Evolutionary conservation across 768 basidiomycete genomes (phyloP).

Genomic region (Pulveroboletus frians): DNA sequence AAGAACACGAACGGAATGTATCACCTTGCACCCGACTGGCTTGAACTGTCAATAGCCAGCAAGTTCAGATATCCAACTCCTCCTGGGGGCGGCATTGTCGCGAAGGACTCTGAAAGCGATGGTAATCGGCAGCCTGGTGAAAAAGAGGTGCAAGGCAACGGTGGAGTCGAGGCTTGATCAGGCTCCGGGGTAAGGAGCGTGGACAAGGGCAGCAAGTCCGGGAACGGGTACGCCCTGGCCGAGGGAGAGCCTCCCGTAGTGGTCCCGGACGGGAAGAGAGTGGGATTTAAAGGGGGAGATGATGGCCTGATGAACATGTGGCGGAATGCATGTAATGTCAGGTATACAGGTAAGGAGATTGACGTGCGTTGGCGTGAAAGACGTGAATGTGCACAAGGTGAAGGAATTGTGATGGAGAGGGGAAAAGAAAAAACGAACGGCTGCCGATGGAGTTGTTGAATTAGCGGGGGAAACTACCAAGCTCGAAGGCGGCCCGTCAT

Average conservation of each 20-base stretch:
- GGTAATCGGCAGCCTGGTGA: conserved; percentile 1
- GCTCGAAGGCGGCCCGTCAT: conserved; percentile 1
- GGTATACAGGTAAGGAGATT: conserved; percentile 14
- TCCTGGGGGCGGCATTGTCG: conserved; percentile 4
- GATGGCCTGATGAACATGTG: conserved; percentile 26
- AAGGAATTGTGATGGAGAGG: conserved; percentile 7
- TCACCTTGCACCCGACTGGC: conserved; percentile 11
- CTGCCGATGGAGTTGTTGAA: conserved; percentile 8
- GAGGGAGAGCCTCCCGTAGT: conserved; percentile 4
- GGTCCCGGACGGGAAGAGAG: conserved; percentile 4
- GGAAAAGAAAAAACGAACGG: conserved; percentile 10
- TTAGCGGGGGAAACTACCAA: neutral
- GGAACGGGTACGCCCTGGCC: conserved; percentile 9
- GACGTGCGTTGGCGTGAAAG: conserved; percentile 20
- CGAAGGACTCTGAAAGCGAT: neutral
- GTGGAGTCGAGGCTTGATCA: conserved; percentile 3
- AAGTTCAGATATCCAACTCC: neutral
- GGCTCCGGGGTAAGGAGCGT: conserved; percentile 5
- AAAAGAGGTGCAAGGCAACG: neutral
- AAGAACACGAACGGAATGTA: neutral
- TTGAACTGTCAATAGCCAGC: neutral
- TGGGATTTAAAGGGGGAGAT: conserved; percentile 17
- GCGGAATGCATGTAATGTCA: conserved; percentile 24
- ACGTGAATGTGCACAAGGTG: conserved; percentile 19
- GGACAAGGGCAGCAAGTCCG: conserved; percentile 18